Base-by-base conservation (phyloP, 2,329 filamentous ascomycete genomes). In the Herpotrichia juniperi region DNA sequence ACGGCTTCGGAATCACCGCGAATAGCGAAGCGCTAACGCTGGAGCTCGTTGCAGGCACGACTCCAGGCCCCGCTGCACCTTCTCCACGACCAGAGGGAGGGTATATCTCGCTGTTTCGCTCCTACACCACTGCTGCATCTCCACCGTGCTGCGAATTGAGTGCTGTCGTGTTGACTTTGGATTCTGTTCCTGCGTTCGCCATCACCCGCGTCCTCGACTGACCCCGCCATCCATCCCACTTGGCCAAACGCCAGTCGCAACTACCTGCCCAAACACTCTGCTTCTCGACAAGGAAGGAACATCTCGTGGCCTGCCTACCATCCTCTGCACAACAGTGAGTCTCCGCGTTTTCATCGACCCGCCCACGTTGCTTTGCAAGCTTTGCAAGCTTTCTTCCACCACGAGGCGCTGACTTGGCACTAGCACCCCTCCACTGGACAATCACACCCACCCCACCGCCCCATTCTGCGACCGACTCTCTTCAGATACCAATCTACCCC, bases 171-270 rank as follows among this genome's bases (percentile, higher is more conserved):
- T 26, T 34, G 19, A 6, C 31, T 3, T 25, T 24, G 24, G 4
- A 16, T 14, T 25, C 28, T 43, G 46, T 43, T 48, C 37, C 47
- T 50, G 37, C 47, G 37, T 44, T 17, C 25, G 8, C 19, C 16
- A 21, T 14, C 44, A 39, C 25, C 46, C 31, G 28, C 34, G 31
- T 39, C 35, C 49, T 46, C 44, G 44, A 46, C 50, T 25, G 19
- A 42, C 57, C 61, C 59, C 61, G 52, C 58, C 53, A 57, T 57
- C 57, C 57, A 50, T 44, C 51, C 44, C n/a, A 16, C 28, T 30
- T 49, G 53, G 26, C 42, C 26, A 14, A 39, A 50, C 50, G 54
- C 24, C 47, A 46, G 21, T 45, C 44, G 48, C 47, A 34, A 46
- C 47, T n/a, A 6, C 22, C 42, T 48, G 40, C 42, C 42, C 31